These are phyloP conservation scores for Fusarium cicatricum DNA, from an alignment of 2,329 filamentous ascomycete species.

Conservation along the genomic window DNA sequence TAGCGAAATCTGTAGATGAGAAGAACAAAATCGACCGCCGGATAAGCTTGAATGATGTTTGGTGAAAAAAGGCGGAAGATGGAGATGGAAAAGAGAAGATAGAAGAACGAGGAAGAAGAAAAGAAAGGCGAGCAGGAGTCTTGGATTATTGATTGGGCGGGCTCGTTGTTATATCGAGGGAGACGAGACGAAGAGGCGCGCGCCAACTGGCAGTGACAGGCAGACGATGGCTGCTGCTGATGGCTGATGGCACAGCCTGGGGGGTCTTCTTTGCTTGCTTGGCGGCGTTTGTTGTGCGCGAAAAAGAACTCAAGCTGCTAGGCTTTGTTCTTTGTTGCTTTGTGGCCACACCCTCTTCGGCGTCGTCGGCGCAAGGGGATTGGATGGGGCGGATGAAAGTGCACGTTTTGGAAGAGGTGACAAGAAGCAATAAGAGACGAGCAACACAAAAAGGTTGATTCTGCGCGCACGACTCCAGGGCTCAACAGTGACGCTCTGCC, in stretches of 20 bases:
- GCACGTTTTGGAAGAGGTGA: conserved; percentile 31
- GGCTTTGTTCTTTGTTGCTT: conserved; percentile 28
- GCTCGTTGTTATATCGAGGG: conserved; percentile 10
- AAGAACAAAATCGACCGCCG: background rate
- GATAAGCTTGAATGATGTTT: background rate
- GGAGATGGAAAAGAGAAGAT: background rate
- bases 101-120: background rate
- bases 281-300: conserved; percentile 10
- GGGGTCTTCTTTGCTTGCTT: conserved; percentile 4
- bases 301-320: conserved; percentile 17
- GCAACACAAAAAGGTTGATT: background rate
- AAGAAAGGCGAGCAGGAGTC: background rate
- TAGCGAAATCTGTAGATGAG: conserved; percentile 1
- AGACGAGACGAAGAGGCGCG: conserved; percentile 22
- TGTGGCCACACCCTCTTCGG: conserved; percentile 27
- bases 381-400: conserved; percentile 20
- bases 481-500: background rate
- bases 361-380: conserved; percentile 27
- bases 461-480: background rate
- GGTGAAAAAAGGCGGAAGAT: background rate
- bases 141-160: conserved; percentile 12
- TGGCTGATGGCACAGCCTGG: conserved; percentile 2
- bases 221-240: conserved; percentile 1
- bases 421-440: background rate
- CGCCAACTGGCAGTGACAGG: conserved; percentile 7